Conservation (phyloP, 331 rosid species). For the Phaseolus coccineus region DNA sequence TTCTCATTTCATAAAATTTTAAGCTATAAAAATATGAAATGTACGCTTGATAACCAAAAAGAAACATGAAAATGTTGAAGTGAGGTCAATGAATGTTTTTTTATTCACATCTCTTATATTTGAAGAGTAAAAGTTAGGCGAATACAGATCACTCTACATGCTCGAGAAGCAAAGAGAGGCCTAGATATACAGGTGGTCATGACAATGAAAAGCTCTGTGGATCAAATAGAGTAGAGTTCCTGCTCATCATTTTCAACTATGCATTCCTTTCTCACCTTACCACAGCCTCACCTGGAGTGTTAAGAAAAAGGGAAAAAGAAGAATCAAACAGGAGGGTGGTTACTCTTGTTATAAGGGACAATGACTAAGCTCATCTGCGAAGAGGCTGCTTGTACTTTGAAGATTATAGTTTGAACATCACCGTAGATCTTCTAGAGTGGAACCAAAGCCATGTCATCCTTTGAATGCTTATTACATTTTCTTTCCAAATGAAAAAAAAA, state of each 20-base stretch:
- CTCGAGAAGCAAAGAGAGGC: constrained; percentile 12
- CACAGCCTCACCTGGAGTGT: not conserved
- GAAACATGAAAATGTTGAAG: constrained; percentile 37
- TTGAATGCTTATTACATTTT: constrained; percentile 34
- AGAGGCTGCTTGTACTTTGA: constrained; percentile 24
- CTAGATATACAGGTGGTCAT: not conserved
- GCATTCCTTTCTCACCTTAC: not conserved
- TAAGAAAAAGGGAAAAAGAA: not conserved
- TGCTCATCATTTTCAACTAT: not conserved
- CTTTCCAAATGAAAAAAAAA: constrained; percentile 39
- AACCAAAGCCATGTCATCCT: constrained; percentile 37
- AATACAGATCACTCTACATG: constrained; percentile 30
- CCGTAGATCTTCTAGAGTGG: constrained; percentile 18
- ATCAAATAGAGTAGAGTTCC: not conserved
- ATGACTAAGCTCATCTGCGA: constrained; percentile 39
- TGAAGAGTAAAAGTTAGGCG: constrained; percentile 5
- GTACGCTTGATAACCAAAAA: not conserved
- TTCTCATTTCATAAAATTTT: constrained; percentile 19
- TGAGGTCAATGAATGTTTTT: not conserved
- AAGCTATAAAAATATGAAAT: not conserved
- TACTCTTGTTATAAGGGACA: not conserved
- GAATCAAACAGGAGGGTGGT: not conserved
- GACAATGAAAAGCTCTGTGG: not conserved
- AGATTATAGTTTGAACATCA: constrained; percentile 30
- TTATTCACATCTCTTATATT: not conserved